phyloP scores from a whole-genome alignment of 306 rosid genomes.

The Urtica urens region DNA sequence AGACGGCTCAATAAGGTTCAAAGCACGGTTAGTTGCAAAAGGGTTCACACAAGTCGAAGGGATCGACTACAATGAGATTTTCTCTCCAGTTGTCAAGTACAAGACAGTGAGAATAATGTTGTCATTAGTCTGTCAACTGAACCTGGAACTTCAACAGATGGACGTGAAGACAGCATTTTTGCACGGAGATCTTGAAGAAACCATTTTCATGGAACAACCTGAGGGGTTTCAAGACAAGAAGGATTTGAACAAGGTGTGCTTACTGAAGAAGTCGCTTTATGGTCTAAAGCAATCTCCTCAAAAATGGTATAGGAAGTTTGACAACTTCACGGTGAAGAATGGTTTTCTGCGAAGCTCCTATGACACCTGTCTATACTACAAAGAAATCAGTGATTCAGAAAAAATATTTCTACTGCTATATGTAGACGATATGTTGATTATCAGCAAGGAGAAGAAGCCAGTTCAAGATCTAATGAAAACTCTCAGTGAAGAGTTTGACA shows the following conservation, averaged over 20 bases:
- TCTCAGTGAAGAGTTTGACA: too few relatives aligned
- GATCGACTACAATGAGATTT: neutral
- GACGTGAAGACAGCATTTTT: neutral
- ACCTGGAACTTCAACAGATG: neutral
- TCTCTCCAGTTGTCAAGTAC: neutral
- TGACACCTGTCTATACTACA: neutral
- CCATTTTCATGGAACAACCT: neutral
- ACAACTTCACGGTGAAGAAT: neutral
- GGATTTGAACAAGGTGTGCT: neutral
- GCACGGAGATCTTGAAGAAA: neutral
- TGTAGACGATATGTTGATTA: neutral
- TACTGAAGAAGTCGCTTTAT: neutral
- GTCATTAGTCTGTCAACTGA: neutral
- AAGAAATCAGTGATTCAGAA: neutral
- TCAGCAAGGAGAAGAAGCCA: too few relatives aligned
- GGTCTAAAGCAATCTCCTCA: neutral
- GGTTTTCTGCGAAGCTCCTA: neutral
- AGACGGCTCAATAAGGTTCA: neutral
- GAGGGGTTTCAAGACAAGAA: neutral
- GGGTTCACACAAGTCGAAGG: too few relatives aligned
- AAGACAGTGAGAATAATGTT: neutral
- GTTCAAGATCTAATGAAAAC: too few relatives aligned
- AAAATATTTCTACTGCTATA: neutral
- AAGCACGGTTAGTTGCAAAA: too few relatives aligned
- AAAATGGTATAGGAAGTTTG: neutral